Evolutionary conservation across 225 moss, liverwort and hornwort species (phyloP).

Genomic region (Asterella californica): DNA sequence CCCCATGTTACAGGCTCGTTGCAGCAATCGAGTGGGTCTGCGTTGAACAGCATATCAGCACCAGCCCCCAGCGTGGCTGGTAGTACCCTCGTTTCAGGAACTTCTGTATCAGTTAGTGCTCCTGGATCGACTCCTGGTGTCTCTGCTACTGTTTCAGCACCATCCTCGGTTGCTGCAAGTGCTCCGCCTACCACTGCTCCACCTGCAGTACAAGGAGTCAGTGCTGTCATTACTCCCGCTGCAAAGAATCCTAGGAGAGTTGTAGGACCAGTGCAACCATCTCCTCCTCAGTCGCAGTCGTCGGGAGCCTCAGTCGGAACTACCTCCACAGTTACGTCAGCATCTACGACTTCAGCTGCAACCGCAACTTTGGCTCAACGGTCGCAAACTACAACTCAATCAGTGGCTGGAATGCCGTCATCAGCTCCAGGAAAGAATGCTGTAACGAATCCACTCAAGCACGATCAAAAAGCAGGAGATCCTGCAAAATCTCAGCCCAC

Average conservation of each 20-base stretch:
- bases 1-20: constrained; percentile 45
- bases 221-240: constrained; percentile 91
- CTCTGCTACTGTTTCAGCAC: constrained; percentile 43
- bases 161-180: constrained; percentile 37
- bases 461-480: constrained; percentile 59
- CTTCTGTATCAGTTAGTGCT: constrained; percentile 29
- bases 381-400: constrained; percentile 44
- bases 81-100: constrained; percentile 35
- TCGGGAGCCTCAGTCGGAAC: constrained; percentile 41
- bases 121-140: constrained; percentile 46
- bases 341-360: constrained; percentile 32
- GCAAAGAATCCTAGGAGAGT: constrained; percentile 73
- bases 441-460: constrained; percentile 41
- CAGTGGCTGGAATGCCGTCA: constrained; percentile 41
- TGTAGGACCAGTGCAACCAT: constrained; percentile 48
- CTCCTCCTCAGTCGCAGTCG: constrained; percentile 42
- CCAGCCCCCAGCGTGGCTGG: constrained; percentile 38
- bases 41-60: constrained; percentile 30
- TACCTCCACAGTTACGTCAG: constrained; percentile 27
- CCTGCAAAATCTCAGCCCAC: constrained; percentile 43
- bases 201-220: constrained; percentile 63
- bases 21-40: constrained; percentile 34
- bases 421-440: constrained; percentile 42
- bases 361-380: constrained; percentile 34
- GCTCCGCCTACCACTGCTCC: constrained; percentile 50